A percentile compares a stretch with the other conserved stretches of the same genome.
Evolutionary conservation across 2,329 filamentous ascomycete genomes (phyloP).

Genomic region (Aspergillus quadricinctus): DNA sequence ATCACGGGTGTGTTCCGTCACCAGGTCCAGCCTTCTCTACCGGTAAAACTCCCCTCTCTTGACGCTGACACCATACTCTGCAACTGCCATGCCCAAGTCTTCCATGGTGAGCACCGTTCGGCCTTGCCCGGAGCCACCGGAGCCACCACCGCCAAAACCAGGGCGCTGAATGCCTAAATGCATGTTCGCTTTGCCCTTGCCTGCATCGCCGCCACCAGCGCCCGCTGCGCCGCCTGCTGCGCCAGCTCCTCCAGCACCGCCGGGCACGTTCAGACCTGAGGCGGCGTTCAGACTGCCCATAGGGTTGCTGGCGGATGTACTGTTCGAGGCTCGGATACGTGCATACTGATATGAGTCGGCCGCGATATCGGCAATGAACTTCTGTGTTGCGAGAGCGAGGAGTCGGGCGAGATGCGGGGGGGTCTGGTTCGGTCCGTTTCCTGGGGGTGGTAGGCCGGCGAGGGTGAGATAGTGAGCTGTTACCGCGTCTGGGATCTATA

Average conservation of each 20-base stretch:
- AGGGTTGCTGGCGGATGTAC: constrained; percentile 78
- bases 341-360: constrained; percentile 98
- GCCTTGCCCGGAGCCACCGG: constrained; percentile 76
- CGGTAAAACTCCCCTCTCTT: constrained; percentile 97
- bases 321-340: constrained; percentile 89
- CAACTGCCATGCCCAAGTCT: constrained; percentile 94
- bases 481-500: constrained; percentile 90
- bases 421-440: constrained; percentile 71
- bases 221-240: constrained; percentile 48
- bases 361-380: constrained; percentile 96
- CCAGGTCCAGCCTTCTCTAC: constrained; percentile 37
- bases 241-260: constrained; percentile 52
- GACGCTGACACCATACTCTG: constrained; percentile 95
- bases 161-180: constrained; percentile 70
- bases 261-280: constrained; percentile 49
- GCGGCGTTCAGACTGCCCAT: constrained; percentile 79
- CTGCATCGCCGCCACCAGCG: constrained; percentile 43
- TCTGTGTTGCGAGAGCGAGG: constrained; percentile 94
- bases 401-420: constrained; percentile 84
- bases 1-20: not conserved
- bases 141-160: constrained; percentile 81
- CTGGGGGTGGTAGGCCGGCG: constrained; percentile 83
- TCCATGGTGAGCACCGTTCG: constrained; percentile 97
- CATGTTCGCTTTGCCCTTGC: constrained; percentile 47
- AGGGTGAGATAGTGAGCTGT: constrained; percentile 98